phyloP scores from a whole-genome alignment of 1,284 basidiomycete species.

The Sporisorium exsertum region DNA sequence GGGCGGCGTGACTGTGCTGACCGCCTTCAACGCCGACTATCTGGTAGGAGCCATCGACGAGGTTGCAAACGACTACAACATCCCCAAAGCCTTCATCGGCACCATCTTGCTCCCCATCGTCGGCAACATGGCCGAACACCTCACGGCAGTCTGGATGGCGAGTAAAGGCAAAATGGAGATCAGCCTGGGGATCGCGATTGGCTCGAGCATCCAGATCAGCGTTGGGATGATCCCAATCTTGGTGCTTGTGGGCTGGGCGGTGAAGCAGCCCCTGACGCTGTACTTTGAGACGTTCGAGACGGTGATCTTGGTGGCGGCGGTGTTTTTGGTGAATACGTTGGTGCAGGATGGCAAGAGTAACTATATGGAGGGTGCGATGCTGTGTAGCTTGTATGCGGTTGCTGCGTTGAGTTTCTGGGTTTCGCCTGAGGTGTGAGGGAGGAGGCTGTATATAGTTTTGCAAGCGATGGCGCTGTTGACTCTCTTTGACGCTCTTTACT shows the following conservation, averaged over 20 bases:
- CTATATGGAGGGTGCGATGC: conserved; percentile 69
- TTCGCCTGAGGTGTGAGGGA: conserved; percentile 7
- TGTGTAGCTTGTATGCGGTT: conserved; percentile 65
- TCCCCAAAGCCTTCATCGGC: conserved; percentile 68
- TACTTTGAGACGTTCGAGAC: conserved; percentile 68
- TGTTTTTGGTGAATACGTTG: conserved; percentile 67
- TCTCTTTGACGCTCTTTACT: too few relatives aligned
- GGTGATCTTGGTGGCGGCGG: conserved; percentile 64
- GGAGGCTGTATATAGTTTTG: neutral
- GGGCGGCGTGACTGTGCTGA: conserved; percentile 62
- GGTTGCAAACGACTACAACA: conserved; percentile 64
- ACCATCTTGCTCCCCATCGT: conserved; percentile 83
- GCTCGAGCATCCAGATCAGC: conserved; percentile 74
- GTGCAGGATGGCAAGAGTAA: conserved; percentile 69
- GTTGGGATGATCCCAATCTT: conserved; percentile 68
- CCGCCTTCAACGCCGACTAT: conserved; percentile 68
- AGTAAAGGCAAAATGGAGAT: conserved; percentile 69
- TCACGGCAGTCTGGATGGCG: conserved; percentile 66
- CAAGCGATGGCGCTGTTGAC: too few relatives aligned
- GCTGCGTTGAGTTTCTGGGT: conserved; percentile 67
- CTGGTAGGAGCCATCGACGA: conserved; percentile 70
- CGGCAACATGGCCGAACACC: conserved; percentile 75
- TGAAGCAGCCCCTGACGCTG: conserved; percentile 69
- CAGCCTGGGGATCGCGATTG: conserved; percentile 85
- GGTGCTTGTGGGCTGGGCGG: conserved; percentile 68